Evolutionary conservation across 2,329 filamentous ascomycete species (phyloP).

Genomic region (Phaeosphaeriaceae sp.): DNA sequence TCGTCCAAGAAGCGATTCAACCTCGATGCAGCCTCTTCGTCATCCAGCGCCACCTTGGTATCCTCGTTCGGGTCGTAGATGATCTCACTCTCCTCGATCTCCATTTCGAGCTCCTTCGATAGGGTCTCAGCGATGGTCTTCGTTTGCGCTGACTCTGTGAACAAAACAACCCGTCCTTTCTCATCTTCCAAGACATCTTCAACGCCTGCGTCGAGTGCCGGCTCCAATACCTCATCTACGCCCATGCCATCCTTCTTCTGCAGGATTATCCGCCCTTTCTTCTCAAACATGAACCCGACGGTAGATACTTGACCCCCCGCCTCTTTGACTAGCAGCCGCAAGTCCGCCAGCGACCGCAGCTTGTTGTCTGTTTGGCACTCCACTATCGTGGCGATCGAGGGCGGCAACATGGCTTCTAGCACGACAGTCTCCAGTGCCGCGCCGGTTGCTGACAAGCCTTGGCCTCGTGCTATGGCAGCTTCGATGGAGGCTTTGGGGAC

Average conservation of each 20-base stretch:
- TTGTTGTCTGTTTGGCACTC: slow-evolving; percentile 88
- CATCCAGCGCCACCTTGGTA: slow-evolving; percentile 70
- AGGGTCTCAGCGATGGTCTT: slow-evolving; percentile 70
- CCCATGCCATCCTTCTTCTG: slow-evolving; percentile 63
- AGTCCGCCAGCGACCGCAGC: slow-evolving; percentile 73
- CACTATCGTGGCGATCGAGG: slow-evolving; percentile 76
- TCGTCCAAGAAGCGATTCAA: slow-evolving; percentile 67
- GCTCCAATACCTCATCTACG: slow-evolving; percentile 77
- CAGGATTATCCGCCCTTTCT: slow-evolving; percentile 77
- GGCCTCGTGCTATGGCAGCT: slow-evolving; percentile 83
- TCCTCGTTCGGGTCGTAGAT: slow-evolving; percentile 86
- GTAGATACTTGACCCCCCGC: slow-evolving; percentile 73
- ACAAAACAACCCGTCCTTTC: slow-evolving; percentile 74
- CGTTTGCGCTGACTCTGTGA: slow-evolving; percentile 71
- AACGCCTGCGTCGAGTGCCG: slow-evolving; percentile 83
- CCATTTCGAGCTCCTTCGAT: slow-evolving; percentile 67
- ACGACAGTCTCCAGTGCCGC: slow-evolving; percentile 77
- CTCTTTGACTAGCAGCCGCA: slow-evolving; percentile 75
- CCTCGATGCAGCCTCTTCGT: slow-evolving; percentile 60
- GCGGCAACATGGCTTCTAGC: slow-evolving; percentile 81
- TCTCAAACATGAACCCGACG: slow-evolving; percentile 84
- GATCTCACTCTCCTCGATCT: slow-evolving; percentile 78
- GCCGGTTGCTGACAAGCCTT: slow-evolving; percentile 79
- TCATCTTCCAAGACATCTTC: slow-evolving; percentile 74
- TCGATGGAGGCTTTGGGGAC: slow-evolving; percentile 88